Conservation (phyloP, 768 basidiomycete genomes). For the Mrakia gelida region DNA sequence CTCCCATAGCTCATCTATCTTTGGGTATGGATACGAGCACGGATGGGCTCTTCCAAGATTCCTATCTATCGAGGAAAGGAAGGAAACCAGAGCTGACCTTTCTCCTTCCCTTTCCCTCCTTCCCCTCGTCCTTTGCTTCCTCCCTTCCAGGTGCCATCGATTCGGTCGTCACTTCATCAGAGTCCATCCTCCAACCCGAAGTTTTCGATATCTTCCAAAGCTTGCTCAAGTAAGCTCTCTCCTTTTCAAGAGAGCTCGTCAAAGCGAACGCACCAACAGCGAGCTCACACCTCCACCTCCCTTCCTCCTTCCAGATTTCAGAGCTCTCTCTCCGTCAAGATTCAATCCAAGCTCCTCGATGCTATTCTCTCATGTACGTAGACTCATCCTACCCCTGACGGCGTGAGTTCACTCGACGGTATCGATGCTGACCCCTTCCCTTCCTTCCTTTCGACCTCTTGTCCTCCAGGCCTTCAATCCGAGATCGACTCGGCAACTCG, state of each 20-base stretch:
- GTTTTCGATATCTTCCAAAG: constrained; percentile 79
- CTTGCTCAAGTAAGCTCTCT: constrained; percentile 59
- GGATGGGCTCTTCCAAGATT: too few species aligned
- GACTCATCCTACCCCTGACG: too few species aligned
- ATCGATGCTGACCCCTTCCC: background rate
- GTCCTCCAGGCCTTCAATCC: constrained; percentile 51
- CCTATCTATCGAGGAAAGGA: background rate
- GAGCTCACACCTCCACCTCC: constrained; percentile 26
- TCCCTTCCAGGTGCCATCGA: constrained; percentile 64
- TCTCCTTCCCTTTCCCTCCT: background rate
- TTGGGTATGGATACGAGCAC: too few species aligned
- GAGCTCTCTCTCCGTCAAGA: constrained; percentile 44
- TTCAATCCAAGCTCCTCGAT: constrained; percentile 84
- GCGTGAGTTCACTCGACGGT: background rate
- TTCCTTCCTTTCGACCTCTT: background rate
- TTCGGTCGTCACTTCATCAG: constrained; percentile 68
- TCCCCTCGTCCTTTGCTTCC: constrained; percentile 22
- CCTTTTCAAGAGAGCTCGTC: background rate
- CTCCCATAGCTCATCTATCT: too few species aligned
- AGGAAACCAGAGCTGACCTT: background rate
- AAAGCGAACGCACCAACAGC: too few species aligned
- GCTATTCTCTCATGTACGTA: constrained; percentile 63
- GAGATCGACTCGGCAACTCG: constrained; percentile 68
- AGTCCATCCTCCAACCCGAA: constrained; percentile 61
- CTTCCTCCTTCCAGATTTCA: constrained; percentile 54